Evolutionary conservation across 495 filamentous ascomycete species (phyloP).

Genomic region (Lepidopterella palustris): DNA sequence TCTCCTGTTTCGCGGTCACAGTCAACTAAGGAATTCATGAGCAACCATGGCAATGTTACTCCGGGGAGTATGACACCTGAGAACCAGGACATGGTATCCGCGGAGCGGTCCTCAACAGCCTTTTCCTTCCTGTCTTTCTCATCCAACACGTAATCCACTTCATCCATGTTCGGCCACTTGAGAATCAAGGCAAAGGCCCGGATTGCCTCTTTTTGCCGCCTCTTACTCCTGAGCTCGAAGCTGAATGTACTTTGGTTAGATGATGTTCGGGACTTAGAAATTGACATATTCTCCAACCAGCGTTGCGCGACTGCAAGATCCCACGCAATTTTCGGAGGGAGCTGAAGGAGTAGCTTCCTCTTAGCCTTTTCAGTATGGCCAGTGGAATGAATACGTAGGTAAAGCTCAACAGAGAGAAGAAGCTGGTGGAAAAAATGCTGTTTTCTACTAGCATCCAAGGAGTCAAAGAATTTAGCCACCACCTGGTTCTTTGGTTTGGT

Average conservation of each 20-base stretch:
- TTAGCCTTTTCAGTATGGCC: constrained; percentile 49
- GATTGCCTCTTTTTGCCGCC: constrained; percentile 57
- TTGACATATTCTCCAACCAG: constrained; percentile 60
- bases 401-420: constrained; percentile 60
- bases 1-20: constrained; percentile 56
- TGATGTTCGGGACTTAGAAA: constrained; percentile 46
- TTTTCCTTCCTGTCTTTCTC: constrained; percentile 47
- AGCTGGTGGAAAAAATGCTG: constrained; percentile 66
- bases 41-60: constrained; percentile 60
- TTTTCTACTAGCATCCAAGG: constrained; percentile 42
- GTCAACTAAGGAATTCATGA: constrained; percentile 67
- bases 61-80: constrained; percentile 63
- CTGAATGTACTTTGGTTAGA: constrained; percentile 42
- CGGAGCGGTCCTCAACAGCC: constrained; percentile 53
- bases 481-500: constrained; percentile 57
- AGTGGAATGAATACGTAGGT: constrained; percentile 52
- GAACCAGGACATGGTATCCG: constrained; percentile 66
- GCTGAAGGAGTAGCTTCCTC: constrained; percentile 49
- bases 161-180: constrained; percentile 65
- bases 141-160: constrained; percentile 52
- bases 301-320: constrained; percentile 59
- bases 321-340: constrained; percentile 63
- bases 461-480: constrained; percentile 56
- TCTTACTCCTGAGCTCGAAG: constrained; percentile 53
- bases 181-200: constrained; percentile 59